A percentile compares a stretch with the other conserved stretches of the same genome.
Evolutionary conservation across 768 basidiomycete genomes (phyloP).

Genomic region (Pisolithus sp.): DNA sequence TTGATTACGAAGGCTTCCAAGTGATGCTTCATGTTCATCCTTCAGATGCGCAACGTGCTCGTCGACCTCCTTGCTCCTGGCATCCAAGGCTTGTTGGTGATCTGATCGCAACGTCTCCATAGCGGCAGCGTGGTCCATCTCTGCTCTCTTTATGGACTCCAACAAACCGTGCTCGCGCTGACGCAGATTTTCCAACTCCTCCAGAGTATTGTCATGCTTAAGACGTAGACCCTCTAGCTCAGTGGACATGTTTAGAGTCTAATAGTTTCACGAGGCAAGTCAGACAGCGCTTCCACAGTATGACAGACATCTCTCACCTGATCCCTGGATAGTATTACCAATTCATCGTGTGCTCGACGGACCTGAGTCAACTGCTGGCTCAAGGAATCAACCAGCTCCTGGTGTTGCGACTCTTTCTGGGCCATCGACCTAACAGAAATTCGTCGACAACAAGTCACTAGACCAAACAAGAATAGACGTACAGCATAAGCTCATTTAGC

Average conservation of each 20-base stretch:
- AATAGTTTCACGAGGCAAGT: neutral
- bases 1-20: conserved; percentile 37
- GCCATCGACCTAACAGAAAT: conserved; percentile 79
- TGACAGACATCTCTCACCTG: conserved; percentile 48
- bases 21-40: conserved; percentile 39
- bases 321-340: conserved; percentile 74
- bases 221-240: conserved; percentile 72
- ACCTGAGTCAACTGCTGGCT: conserved; percentile 60
- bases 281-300: neutral
- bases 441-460: neutral
- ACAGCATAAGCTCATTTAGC: conserved; percentile 92
- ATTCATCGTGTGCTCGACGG: conserved; percentile 74
- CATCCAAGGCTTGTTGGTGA: conserved; percentile 39
- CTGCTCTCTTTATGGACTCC: conserved; percentile 42
- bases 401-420: conserved; percentile 88
- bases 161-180: conserved; percentile 52
- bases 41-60: conserved; percentile 40
- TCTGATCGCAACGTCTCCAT: conserved; percentile 41
- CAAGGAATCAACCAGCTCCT: conserved; percentile 70
- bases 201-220: conserved; percentile 50
- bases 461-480: conserved; percentile 23
- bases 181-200: conserved; percentile 48
- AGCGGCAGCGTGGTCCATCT: conserved; percentile 42
- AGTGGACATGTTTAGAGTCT: conserved; percentile 84
- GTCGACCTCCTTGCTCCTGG: conserved; percentile 38